Evolutionary conservation across 2,329 filamentous ascomycete species (phyloP).

Genomic region (Apiospora saccharicola): DNA sequence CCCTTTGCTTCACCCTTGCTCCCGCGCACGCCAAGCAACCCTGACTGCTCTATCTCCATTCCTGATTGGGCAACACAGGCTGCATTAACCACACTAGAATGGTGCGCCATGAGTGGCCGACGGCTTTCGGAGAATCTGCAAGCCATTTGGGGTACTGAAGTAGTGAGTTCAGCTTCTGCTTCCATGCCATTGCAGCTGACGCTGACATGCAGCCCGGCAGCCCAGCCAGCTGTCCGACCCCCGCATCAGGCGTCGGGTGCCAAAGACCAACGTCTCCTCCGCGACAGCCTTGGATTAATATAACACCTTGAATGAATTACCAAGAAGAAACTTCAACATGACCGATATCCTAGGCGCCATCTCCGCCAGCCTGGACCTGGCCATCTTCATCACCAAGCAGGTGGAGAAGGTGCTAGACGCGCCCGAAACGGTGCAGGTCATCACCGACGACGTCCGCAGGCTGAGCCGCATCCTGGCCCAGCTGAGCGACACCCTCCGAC

Average conservation of each 20-base stretch:
- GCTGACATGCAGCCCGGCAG: not conserved
- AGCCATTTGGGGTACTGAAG: too few species aligned
- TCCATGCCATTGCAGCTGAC: not conserved
- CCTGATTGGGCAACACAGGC: too few species aligned
- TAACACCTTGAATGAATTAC: too few species aligned
- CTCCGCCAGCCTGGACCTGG: conserved; percentile 22
- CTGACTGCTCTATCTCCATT: too few species aligned
- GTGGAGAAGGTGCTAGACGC: conserved; percentile 15
- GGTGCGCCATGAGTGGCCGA: too few species aligned
- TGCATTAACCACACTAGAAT: too few species aligned
- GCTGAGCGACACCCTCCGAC: conserved; percentile 7
- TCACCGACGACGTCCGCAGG: conserved; percentile 7
- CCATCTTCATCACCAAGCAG: conserved; percentile 23
- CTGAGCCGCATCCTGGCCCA: conserved; percentile 19
- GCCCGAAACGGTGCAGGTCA: conserved; percentile 17
- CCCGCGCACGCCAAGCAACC: too few species aligned
- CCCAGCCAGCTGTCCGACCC: not conserved
- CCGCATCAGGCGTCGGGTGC: not conserved
- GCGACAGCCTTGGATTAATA: too few species aligned
- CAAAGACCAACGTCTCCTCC: too few species aligned
- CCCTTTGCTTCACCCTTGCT: too few species aligned
- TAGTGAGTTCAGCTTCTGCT: not conserved
- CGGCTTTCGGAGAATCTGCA: too few species aligned
- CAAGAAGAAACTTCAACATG: not conserved
- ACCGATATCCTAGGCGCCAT: conserved; percentile 19